Conservation (phyloP, 202 grass and related monocot genomes). For the Zizania palustris region DNA sequence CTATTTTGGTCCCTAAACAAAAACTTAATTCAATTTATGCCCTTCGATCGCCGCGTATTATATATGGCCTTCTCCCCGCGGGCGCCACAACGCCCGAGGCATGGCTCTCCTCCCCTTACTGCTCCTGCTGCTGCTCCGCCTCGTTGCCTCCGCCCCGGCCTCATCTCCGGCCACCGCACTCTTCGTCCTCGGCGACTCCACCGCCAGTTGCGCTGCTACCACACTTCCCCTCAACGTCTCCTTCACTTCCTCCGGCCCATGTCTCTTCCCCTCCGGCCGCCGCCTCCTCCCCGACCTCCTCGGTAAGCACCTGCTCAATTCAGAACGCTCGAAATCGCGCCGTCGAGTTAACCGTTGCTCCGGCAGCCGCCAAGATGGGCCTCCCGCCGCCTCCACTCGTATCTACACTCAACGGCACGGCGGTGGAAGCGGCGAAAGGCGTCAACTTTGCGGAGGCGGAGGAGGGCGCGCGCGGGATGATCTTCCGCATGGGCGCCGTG, state of each 20-base stretch:
- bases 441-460: slow-evolving; percentile 57
- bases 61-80: no score
- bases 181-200: slow-evolving; percentile 62
- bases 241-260: slow-evolving; percentile 4
- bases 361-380: slow-evolving; percentile 52
- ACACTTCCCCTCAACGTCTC: slow-evolving; percentile 55
- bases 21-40: not conserved
- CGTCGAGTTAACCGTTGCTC: not conserved
- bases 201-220: slow-evolving; percentile 53
- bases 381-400: slow-evolving; percentile 48
- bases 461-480: slow-evolving; percentile 15
- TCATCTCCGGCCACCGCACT: not conserved
- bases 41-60: not conserved
- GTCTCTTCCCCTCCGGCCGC: slow-evolving; percentile 40
- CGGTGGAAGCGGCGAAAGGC: slow-evolving; percentile 27
- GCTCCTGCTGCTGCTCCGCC: not conserved
- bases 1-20: not conserved
- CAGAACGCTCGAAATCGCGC: not conserved
- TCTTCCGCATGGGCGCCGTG: slow-evolving; percentile 52
- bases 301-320: slow-evolving; percentile 17
- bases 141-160: not conserved
- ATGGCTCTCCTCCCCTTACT: slow-evolving; percentile 49
- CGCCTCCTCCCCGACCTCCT: slow-evolving; percentile 60
- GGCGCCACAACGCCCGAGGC: slow-evolving; percentile 38
- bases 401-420: slow-evolving; percentile 45